Percentiles rank a stretch among this genome's conserved stretches.
Conservation (phyloP, 345 rosid species). For the Mallotus nudiflorus region DNA sequence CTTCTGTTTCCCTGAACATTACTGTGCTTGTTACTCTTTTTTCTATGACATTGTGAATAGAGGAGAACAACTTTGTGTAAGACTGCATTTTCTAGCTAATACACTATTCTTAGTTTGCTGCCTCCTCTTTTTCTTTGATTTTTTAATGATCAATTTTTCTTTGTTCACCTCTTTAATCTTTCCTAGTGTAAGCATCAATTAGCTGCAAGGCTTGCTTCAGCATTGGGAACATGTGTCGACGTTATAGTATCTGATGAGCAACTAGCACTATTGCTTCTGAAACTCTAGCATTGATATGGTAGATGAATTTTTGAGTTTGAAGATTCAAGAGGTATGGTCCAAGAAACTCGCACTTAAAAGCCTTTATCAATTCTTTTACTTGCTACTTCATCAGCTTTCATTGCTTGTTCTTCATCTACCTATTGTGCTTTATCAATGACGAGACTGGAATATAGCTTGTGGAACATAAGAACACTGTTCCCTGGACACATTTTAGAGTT, state of each 20-base stretch:
- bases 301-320: neutral
- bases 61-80: slow-evolving; percentile 87
- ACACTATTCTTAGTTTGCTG: neutral
- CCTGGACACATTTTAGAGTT: too few species aligned
- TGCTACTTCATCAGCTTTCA: too few species aligned
- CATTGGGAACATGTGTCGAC: slow-evolving; percentile 54
- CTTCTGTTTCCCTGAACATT: slow-evolving; percentile 67
- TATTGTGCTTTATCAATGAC: too few species aligned
- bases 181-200: slow-evolving; percentile 86
- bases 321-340: neutral
- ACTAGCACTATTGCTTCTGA: slow-evolving; percentile 62
- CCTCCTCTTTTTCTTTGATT: neutral
- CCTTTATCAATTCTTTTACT: too few species aligned
- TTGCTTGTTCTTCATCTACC: too few species aligned
- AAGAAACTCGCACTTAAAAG: slow-evolving; percentile 1
- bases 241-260: slow-evolving; percentile 67
- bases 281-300: slow-evolving; percentile 32
- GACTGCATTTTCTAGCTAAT: slow-evolving; percentile 13
- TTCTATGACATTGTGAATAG: slow-evolving; percentile 80
- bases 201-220: slow-evolving; percentile 76
- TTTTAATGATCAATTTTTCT: neutral
- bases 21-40: slow-evolving; percentile 88
- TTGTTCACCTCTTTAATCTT: slow-evolving; percentile 6
- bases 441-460: too few species aligned
- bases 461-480: too few species aligned